Evolutionary conservation across 768 basidiomycete genomes (phyloP), one percentile per base, ranked within the genome.

Genomic region (Dioszegia crocea): DNA sequence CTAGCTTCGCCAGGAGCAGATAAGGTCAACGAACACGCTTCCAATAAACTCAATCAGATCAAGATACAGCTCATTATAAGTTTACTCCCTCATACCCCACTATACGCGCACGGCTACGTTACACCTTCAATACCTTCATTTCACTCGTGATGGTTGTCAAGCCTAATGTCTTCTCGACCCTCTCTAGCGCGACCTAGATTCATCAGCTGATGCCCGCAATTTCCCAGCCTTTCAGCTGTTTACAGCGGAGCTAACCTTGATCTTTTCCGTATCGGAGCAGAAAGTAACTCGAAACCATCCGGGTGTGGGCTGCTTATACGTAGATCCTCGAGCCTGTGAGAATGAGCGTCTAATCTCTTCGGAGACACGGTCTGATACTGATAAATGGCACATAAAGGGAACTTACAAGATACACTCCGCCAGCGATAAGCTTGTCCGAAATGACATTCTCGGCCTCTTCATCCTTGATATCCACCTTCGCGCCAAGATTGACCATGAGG

Each of bases 201-300:
- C 14, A 29, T 53, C 38, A 53, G 51, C 30, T 38, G 4, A 23
- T 26, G 17, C 44, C 33, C 30, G n/a, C n/a, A n/a, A n/a, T n/a
- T n/a, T n/a, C 4, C 14, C 31, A 17, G 24, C 14, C 10, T 19
- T 5, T 11, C 6, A 21, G 29, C 14, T 11, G 10, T 17, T 12
- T 19, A 30, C 11, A 5, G 26, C 11, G n/a, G 47, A 49, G 17
- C 49, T 23, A 6, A 53, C 51, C 51, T 29, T 39, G 19, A 53
- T 3, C 24, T 53, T 53, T 16, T 24, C 36, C 12, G 51, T 30
- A 21, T 38, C 51, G 5, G 36, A 39, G 51, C 51, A 53, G 51
- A 53, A 53, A 6, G 51, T 53, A 1, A 53, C 36, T 17, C 51
- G 19, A 16, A 24, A 53, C 51, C 51, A 53, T 39, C 51, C 51